These are phyloP conservation scores for Casuarina cunninghamiana DNA, from an alignment of 306 rosid genomes.

Conservation along the genomic window DNA sequence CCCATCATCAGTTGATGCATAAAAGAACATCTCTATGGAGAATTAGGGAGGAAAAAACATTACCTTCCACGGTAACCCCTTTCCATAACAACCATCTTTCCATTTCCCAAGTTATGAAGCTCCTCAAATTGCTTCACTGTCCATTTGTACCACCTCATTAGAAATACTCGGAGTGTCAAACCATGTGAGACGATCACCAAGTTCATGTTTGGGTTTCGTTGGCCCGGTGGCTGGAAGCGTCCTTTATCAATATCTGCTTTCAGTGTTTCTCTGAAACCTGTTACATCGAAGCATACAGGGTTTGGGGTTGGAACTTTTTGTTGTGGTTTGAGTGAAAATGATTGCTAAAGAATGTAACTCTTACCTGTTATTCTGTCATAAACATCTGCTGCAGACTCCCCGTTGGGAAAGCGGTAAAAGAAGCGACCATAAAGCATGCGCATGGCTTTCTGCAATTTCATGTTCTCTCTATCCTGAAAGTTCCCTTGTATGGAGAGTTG, in stretches of 20 bases:
- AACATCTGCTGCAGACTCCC: slow-evolving; percentile 96
- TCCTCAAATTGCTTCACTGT: slow-evolving; percentile 75
- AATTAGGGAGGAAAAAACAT: not conserved
- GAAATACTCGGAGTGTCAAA: slow-evolving; percentile 78
- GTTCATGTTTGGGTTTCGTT: slow-evolving; percentile 58
- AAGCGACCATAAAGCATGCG: slow-evolving; percentile 80
- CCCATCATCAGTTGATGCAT: too few relatives aligned
- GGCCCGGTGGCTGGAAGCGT: slow-evolving; percentile 75
- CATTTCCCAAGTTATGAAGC: slow-evolving; percentile 64
- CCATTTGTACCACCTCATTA: slow-evolving; percentile 97
- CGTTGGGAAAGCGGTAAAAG: slow-evolving; percentile 88
- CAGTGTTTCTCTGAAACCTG: slow-evolving; percentile 91
- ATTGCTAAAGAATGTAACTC: not conserved
- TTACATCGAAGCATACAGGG: not conserved
- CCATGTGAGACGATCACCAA: slow-evolving; percentile 84
- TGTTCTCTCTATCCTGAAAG: slow-evolving; percentile 82
- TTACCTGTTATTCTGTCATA: slow-evolving; percentile 90
- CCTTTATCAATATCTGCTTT: slow-evolving; percentile 77
- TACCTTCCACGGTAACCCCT: slow-evolving; percentile 91
- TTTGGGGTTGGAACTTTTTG: not conserved
- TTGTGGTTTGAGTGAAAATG: not conserved
- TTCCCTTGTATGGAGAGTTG: slow-evolving; percentile 52
- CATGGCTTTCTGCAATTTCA: slow-evolving; percentile 55
- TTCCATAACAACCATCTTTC: slow-evolving; percentile 70
- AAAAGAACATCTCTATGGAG: too few relatives aligned